These are phyloP conservation scores for Stagonosporopsis rhizophila DNA, from an alignment of 2,329 filamentous ascomycete genomes.

Conservation along the genomic window DNA sequence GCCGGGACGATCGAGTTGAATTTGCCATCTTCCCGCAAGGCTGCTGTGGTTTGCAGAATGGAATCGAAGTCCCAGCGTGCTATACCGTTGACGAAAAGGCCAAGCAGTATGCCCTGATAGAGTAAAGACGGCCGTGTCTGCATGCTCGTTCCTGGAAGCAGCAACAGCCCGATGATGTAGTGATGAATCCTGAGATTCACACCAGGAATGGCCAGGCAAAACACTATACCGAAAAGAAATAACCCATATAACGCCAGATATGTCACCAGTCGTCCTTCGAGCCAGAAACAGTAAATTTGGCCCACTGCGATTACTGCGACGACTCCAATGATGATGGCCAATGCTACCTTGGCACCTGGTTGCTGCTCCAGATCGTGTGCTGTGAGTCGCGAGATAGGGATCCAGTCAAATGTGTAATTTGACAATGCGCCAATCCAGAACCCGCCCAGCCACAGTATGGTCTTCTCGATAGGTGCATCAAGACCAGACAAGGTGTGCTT, in stretches of 20 bases:
- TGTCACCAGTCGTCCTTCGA: constrained; percentile 78
- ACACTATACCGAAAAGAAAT: constrained; percentile 69
- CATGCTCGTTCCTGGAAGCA: constrained; percentile 46
- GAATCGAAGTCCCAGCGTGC: constrained; percentile 54
- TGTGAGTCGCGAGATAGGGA: constrained; percentile 88
- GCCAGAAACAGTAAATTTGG: constrained; percentile 86
- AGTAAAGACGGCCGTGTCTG: constrained; percentile 46
- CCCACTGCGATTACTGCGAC: constrained; percentile 71
- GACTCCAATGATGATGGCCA: constrained; percentile 76
- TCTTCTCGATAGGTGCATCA: constrained; percentile 85
- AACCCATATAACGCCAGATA: constrained; percentile 80
- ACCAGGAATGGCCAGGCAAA: constrained; percentile 74
- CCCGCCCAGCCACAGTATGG: constrained; percentile 83
- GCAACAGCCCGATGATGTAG: constrained; percentile 47
- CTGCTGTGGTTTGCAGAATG: constrained; percentile 79
- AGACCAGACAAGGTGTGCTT: constrained; percentile 74
- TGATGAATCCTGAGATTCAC: constrained; percentile 89
- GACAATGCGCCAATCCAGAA: constrained; percentile 90
- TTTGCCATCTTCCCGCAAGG: constrained; percentile 65
- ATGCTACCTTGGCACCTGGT: constrained; percentile 82
- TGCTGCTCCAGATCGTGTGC: constrained; percentile 86
- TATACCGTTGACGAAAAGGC: constrained; percentile 47
- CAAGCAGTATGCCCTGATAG: constrained; percentile 47
- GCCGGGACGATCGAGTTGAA: constrained; percentile 66
- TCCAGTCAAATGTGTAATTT: constrained; percentile 93